Conservation (phyloP, 306 rosid species). For the Ammopiptanthus mongolicus region DNA sequence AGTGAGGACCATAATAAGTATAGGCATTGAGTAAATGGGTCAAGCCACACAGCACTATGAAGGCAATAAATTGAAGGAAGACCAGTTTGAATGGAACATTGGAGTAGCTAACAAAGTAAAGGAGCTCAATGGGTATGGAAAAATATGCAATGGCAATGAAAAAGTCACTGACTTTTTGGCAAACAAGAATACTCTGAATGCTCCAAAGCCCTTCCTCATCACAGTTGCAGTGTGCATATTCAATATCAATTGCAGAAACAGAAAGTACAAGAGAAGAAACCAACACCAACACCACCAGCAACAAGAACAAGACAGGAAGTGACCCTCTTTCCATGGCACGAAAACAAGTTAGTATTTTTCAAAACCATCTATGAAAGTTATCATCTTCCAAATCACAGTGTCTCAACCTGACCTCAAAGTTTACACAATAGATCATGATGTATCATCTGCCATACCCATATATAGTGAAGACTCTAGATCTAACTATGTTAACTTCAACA, state of each 20-base stretch:
- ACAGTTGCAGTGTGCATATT: conserved; percentile 43
- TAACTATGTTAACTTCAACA: background rate
- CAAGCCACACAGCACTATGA: conserved; percentile 82
- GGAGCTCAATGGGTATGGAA: conserved; percentile 83
- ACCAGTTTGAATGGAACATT: conserved; percentile 91
- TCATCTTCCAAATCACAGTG: conserved; percentile 5
- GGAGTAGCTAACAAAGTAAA: conserved; percentile 82
- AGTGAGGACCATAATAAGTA: conserved; percentile 61
- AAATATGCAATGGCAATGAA: conserved; percentile 84
- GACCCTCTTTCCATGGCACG: conserved; percentile 46
- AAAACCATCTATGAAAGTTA: background rate
- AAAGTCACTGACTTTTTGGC: conserved; percentile 81
- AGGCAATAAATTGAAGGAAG: conserved; percentile 71
- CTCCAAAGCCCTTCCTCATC: conserved; percentile 65
- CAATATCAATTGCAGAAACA: conserved; percentile 37
- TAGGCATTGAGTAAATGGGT: conserved; percentile 86
- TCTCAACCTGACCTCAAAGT: conserved; percentile 2
- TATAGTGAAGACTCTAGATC: conserved; percentile 16
- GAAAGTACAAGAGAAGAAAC: conserved; percentile 9
- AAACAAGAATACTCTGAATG: conserved; percentile 55
- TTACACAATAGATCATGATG: background rate
- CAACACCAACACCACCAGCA: conserved; percentile 5
- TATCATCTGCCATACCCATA: background rate
- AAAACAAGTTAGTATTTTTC: background rate
- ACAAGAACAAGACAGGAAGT: conserved; percentile 33